These are phyloP conservation scores for Priceomyces fermenticarens DNA, from an alignment of 805 yeast species.

Conservation along the genomic window DNA sequence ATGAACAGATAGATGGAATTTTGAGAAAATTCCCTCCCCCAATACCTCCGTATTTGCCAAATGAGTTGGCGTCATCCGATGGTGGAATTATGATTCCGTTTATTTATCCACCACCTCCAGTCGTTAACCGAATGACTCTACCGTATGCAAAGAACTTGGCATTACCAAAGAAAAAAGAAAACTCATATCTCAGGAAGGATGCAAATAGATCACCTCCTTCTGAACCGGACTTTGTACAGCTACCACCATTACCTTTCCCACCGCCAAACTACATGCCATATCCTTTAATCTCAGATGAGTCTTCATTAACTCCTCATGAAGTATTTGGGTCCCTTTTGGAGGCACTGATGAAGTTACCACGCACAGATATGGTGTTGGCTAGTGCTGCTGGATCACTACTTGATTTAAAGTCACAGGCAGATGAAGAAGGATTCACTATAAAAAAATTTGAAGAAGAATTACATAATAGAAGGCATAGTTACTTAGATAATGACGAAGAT, in stretches of 20 bases:
- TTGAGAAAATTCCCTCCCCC: slow-evolving; percentile 38
- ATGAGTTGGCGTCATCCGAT: slow-evolving; percentile 5
- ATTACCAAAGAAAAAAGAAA: background rate
- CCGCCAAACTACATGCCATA: slow-evolving; percentile 46
- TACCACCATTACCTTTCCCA: slow-evolving; percentile 45
- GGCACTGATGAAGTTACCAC: slow-evolving; percentile 34
- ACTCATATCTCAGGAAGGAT: background rate
- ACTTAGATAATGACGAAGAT: slow-evolving; percentile 3
- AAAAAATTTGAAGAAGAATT: slow-evolving; percentile 4
- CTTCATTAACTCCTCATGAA: slow-evolving; percentile 33
- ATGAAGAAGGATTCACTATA: slow-evolving; percentile 27
- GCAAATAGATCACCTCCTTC: background rate
- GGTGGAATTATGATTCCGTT: slow-evolving; percentile 43
- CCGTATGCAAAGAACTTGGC: slow-evolving; percentile 18
- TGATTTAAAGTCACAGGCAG: slow-evolving; percentile 34
- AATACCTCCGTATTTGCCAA: slow-evolving; percentile 26
- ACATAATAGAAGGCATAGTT: slow-evolving; percentile 5
- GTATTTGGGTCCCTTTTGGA: slow-evolving; percentile 33
- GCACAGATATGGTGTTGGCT: slow-evolving; percentile 44
- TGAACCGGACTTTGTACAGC: slow-evolving; percentile 9
- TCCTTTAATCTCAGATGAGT: slow-evolving; percentile 34
- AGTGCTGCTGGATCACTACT: slow-evolving; percentile 44
- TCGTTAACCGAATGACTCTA: slow-evolving; percentile 16
- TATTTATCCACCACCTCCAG: slow-evolving; percentile 42
- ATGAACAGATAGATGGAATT: slow-evolving; percentile 20